Conservation (phyloP, 1,284 basidiomycete species). For the Pascua sp. region DNA sequence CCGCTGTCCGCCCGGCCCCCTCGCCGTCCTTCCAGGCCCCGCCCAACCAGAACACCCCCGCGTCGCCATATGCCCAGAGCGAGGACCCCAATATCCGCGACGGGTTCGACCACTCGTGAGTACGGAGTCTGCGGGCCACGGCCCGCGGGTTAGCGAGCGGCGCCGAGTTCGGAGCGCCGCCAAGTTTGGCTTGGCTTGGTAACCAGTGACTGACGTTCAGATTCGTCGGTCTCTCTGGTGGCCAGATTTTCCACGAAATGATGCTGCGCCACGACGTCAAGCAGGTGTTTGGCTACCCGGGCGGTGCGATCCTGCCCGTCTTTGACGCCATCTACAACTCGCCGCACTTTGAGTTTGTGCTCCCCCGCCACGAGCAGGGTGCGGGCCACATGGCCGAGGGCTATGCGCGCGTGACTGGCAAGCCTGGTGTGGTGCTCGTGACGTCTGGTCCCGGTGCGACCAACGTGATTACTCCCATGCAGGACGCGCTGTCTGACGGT, state of each 20-base stretch:
- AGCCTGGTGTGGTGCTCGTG: slow-evolving; percentile 95
- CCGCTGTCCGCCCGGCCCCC: slow-evolving; percentile 53
- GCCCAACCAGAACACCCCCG: slow-evolving; percentile 34
- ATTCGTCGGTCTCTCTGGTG: slow-evolving; percentile 94
- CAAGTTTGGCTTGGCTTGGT: too few relatives aligned
- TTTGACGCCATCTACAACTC: slow-evolving; percentile 99
- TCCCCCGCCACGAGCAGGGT: slow-evolving; percentile 95
- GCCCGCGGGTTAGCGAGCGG: not conserved
- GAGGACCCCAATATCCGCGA: slow-evolving; percentile 18
- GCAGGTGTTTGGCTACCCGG: slow-evolving; percentile 96
- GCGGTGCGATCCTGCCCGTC: slow-evolving; percentile 95
- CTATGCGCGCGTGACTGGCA: slow-evolving; percentile 94
- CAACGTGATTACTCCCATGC: slow-evolving; percentile 96
- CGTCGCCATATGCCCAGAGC: slow-evolving; percentile 17
- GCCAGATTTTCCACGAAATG: slow-evolving; percentile 99
- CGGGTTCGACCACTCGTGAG: slow-evolving; percentile 42
- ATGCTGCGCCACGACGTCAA: slow-evolving; percentile 96
- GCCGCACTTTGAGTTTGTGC: slow-evolving; percentile 88
- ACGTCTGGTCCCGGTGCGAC: slow-evolving; percentile 97
- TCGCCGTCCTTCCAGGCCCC: slow-evolving; percentile 46
- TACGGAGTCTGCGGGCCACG: not conserved
- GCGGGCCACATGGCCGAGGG: slow-evolving; percentile 99
- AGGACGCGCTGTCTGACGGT: slow-evolving; percentile 93
- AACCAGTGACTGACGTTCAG: slow-evolving; percentile 19
- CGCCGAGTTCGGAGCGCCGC: not conserved